Conservation (phyloP, 78 protist species). For the Emiliania huxleyi region DNA sequence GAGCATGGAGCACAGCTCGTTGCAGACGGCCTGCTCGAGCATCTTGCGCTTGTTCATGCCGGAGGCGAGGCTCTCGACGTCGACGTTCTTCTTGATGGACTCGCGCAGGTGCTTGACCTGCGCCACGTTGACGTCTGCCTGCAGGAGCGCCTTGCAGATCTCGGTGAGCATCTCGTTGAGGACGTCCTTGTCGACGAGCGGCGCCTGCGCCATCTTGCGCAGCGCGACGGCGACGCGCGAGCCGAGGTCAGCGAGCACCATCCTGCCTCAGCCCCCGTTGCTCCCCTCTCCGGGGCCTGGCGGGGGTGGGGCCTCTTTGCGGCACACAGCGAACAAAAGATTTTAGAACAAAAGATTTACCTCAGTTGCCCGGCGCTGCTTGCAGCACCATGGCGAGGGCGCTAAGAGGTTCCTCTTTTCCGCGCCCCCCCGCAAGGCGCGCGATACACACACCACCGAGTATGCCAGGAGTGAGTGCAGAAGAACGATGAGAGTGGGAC, state of each 20-base stretch:
- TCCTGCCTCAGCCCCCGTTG: slow-evolving; percentile 31
- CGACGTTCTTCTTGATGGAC: slow-evolving; percentile 54
- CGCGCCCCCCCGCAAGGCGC: too few relatives aligned
- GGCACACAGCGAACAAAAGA: too few relatives aligned
- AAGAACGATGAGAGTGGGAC: too few relatives aligned
- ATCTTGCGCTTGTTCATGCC: slow-evolving; percentile 83
- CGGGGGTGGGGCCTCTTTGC: too few relatives aligned
- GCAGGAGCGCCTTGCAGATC: slow-evolving; percentile 77
- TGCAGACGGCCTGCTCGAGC: slow-evolving; percentile 78
- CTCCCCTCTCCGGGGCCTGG: too few relatives aligned
- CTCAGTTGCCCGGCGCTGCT: too few relatives aligned
- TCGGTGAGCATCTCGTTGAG: slow-evolving; percentile 67
- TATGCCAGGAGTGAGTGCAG: too few relatives aligned
- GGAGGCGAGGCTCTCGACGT: slow-evolving; percentile 72
- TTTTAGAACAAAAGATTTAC: too few relatives aligned
- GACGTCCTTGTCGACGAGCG: slow-evolving; percentile 76
- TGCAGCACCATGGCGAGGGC: too few relatives aligned
- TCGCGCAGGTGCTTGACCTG: slow-evolving; percentile 67
- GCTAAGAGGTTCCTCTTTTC: too few relatives aligned
- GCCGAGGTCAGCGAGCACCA: slow-evolving; percentile 92
- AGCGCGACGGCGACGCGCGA: slow-evolving; percentile 77
- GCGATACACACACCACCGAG: too few relatives aligned
- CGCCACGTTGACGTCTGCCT: slow-evolving; percentile 85
- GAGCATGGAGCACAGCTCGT: slow-evolving; percentile 80
- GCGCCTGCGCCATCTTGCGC: slow-evolving; percentile 55